Conservation (phyloP, 345 rosid species). For the Eucalyptus sp. region DNA sequence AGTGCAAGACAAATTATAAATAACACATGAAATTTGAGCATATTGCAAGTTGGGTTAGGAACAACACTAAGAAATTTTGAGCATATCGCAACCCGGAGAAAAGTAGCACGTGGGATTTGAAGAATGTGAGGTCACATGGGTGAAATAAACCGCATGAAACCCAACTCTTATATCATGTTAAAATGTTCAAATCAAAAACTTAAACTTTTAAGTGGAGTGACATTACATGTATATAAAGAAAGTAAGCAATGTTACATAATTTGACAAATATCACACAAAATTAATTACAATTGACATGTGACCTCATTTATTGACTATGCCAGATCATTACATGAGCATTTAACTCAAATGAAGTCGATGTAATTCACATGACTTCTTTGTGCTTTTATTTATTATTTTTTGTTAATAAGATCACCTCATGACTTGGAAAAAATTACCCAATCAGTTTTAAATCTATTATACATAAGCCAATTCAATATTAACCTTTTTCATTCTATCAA, state of each 20-base stretch:
- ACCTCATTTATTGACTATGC: background rate
- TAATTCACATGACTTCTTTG: background rate
- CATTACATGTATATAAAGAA: too few relatives aligned
- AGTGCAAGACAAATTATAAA: background rate
- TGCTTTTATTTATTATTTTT: background rate
- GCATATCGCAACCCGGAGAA: fast-evolving
- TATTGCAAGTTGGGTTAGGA: background rate
- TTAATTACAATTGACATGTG: background rate
- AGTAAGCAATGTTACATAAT: too few relatives aligned
- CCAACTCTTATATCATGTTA: background rate
- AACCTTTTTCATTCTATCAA: background rate
- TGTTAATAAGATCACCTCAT: background rate
- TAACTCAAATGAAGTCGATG: background rate
- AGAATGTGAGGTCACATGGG: background rate
- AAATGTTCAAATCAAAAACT: background rate
- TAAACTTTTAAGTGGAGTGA: background rate
- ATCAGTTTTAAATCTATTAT: fast-evolving
- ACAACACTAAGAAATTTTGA: background rate
- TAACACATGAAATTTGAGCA: too few relatives aligned
- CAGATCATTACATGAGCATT: fast-evolving
- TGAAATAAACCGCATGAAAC: fast-evolving
- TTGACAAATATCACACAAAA: background rate
- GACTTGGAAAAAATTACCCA: background rate
- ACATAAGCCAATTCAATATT: background rate
- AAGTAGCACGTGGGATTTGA: background rate